Evolutionary conservation across 495 filamentous ascomycete species (phyloP), one percentile per base, ranked within the genome.

Genomic region (Aspergillus leporis): DNA sequence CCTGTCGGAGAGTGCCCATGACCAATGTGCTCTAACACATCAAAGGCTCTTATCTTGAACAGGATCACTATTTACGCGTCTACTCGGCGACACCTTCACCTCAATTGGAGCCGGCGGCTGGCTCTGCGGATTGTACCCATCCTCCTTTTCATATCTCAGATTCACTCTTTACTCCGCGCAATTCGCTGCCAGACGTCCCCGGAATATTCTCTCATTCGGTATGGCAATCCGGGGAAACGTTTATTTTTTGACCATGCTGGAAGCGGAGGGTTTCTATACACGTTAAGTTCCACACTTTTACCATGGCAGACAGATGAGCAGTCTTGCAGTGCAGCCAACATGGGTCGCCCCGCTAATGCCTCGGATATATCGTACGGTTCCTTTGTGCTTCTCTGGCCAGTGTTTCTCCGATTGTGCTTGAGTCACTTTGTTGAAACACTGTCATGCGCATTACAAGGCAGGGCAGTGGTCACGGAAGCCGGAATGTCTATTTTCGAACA

Each of bases 401-500:
- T 95, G 2, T 98, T 98, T 67, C 71, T 88, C 53, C 84, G 87
- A 0, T 77, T 97, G 12, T 94, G 91, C 56, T 65, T 94, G 2
- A 89, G 90, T 62, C 91, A 96, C 64, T 94, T 97, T 64, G 70
- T 95, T 25, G 94, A 98, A 67, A 92, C 89, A 0, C 77, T 98
- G 21, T 85, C 88, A 6, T 93, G 91, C 69, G 90, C 93, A 5
- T 78, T 98, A n/a, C 92, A 96, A 62, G 92, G 93, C n/a, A 83
- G 89, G 12, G 79, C 81, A 4, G 80, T 88, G 6, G 83, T 87
- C 58, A 87, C 91, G 0, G 94, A 98, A 74, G 94, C 92, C 0
- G 92, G 93, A 6, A 97, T 98, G 90, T 96, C 93, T 0, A 83
- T 98, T 19, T 94, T 98, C 67, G 94, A 98, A 63, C 92, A 97